Evolutionary conservation across 306 rosid species (phyloP).

Genomic region (Gynostemma pentaphyllum): DNA sequence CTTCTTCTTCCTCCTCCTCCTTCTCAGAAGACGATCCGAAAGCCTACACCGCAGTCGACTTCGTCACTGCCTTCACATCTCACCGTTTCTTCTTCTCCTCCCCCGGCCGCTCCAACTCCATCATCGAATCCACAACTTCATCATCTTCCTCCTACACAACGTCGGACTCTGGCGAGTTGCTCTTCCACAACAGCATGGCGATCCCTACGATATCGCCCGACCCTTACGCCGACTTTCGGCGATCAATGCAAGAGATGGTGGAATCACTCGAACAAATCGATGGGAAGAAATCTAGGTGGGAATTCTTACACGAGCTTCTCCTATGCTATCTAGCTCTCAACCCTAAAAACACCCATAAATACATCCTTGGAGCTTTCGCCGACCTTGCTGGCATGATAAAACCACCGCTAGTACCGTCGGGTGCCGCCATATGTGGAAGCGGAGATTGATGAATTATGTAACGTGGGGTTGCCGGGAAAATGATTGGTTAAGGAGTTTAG

Average conservation of each 20-base stretch:
- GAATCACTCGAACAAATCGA: constrained; percentile 61
- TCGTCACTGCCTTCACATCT: constrained; percentile 70
- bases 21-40: background rate
- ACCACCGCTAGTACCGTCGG: constrained; percentile 20
- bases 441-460: constrained; percentile 1
- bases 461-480: background rate
- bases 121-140: constrained; percentile 14
- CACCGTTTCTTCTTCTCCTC: constrained; percentile 87
- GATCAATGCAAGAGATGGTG: constrained; percentile 94
- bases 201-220: constrained; percentile 73
- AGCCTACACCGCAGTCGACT: constrained; percentile 22
- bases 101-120: constrained; percentile 84
- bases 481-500: background rate
- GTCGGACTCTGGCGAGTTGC: constrained; percentile 1
- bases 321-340: constrained; percentile 75
- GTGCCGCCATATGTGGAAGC: background rate
- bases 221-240: constrained; percentile 71
- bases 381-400: constrained; percentile 52
- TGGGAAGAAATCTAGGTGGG: constrained; percentile 51
- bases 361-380: constrained; percentile 66
- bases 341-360: constrained; percentile 64
- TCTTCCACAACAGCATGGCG: constrained; percentile 48
- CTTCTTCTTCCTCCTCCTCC: constrained; percentile 16
- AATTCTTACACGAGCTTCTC: constrained; percentile 67
- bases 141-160: background rate